Conservation (phyloP, 2,329 filamentous ascomycete species). For the Fusarium neocosmosporiellum region DNA sequence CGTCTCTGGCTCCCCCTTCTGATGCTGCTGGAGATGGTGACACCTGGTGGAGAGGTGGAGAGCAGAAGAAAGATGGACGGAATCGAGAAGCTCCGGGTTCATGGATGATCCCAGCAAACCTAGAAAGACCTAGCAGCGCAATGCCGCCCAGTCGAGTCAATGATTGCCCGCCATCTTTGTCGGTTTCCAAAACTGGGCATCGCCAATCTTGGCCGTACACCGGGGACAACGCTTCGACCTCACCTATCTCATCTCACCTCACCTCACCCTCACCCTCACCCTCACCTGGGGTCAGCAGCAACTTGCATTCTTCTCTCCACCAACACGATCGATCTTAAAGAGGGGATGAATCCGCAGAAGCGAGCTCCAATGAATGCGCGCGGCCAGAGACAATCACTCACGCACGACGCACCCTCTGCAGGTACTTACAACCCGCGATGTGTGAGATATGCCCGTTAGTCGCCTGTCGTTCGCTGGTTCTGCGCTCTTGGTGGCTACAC, state of each 20-base stretch:
- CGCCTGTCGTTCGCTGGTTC: slow-evolving; percentile 21
- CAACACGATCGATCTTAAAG: slow-evolving; percentile 27
- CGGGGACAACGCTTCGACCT: slow-evolving; percentile 11
- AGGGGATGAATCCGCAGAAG: slow-evolving; percentile 10
- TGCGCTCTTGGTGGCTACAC: slow-evolving; percentile 30
- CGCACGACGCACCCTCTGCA: neutral
- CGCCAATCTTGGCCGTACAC: slow-evolving; percentile 34
- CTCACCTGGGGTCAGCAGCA: slow-evolving; percentile 16
- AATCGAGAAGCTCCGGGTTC: slow-evolving; percentile 35
- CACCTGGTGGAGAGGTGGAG: slow-evolving; percentile 22
- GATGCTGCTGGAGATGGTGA: slow-evolving; percentile 2
- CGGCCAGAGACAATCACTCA: slow-evolving; percentile 12
- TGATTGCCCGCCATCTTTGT: slow-evolving; percentile 16
- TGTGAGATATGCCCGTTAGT: slow-evolving; percentile 19
- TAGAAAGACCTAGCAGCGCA: slow-evolving; percentile 8
- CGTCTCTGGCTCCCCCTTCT: slow-evolving; percentile 9
- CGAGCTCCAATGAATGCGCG: slow-evolving; percentile 10
- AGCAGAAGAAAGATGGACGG: slow-evolving; percentile 24
- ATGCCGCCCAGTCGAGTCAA: neutral
- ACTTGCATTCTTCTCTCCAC: slow-evolving; percentile 10
- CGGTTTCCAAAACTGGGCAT: slow-evolving; percentile 32
- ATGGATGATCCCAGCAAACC: slow-evolving; percentile 32
- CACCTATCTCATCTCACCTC: slow-evolving; percentile 33
- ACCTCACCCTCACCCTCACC: slow-evolving; percentile 11
- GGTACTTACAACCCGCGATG: slow-evolving; percentile 10